These are phyloP conservation scores for Pythium phragmiticola DNA, from an alignment of 352 stramenopile species.

Conservation along the genomic window DNA sequence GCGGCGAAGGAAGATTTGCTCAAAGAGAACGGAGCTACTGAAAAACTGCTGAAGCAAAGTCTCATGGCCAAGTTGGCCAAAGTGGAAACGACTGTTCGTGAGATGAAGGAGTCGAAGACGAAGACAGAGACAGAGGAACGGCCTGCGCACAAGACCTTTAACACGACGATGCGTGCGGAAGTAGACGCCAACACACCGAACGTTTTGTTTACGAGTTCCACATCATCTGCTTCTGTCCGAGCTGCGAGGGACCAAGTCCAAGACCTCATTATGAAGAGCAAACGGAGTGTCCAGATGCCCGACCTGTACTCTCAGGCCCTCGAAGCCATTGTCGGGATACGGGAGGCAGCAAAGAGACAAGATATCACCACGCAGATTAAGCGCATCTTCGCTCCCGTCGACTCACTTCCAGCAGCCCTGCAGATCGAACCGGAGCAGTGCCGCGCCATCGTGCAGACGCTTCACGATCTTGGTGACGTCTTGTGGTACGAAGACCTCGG, in stretches of 20 bases:
- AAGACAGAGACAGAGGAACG: not conserved
- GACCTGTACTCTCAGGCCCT: conserved; percentile 7
- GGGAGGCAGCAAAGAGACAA: not conserved
- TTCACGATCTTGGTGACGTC: conserved; percentile 18
- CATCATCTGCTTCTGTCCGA: not conserved
- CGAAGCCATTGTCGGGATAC: not conserved
- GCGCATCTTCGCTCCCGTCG: not conserved
- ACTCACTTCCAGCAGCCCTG: not conserved
- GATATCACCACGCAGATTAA: not conserved
- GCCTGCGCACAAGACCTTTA: too few relatives aligned
- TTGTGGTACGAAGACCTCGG: too few relatives aligned
- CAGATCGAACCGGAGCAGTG: not conserved
- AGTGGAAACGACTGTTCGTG: not conserved
- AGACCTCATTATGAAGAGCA: conserved; percentile 6
- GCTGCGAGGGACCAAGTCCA: not conserved
- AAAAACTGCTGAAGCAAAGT: not conserved
- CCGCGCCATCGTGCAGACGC: conserved; percentile 4
- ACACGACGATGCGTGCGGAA: too few relatives aligned
- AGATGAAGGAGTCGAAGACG: not conserved
- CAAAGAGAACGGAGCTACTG: not conserved
- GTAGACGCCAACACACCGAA: not conserved
- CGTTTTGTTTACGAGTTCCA: conserved; percentile 5
- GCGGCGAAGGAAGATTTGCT: conserved; percentile 13
- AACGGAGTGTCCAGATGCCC: conserved; percentile 12
- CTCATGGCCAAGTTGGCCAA: not conserved